Percentiles rank a stretch among this genome's conserved stretches.
These are phyloP conservation scores for Zygnema cylindricum DNA, from an alignment of 139 green algal genomes.

Conservation along the genomic window DNA sequence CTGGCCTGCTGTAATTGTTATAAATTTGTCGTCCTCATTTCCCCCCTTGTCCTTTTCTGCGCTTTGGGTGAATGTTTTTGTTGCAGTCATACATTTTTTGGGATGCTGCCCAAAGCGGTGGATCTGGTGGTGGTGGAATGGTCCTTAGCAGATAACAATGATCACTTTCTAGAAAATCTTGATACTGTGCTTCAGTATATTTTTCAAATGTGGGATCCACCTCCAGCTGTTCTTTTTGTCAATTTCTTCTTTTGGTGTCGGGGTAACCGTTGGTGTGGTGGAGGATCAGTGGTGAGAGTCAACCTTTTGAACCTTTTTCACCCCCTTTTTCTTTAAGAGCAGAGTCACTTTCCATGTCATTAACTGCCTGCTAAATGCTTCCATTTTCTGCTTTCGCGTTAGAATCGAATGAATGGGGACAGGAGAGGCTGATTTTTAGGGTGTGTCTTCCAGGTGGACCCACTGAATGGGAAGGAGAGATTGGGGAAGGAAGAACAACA, in stretches of 20 bases:
- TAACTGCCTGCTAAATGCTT: too few species aligned
- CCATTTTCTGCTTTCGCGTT: too few species aligned
- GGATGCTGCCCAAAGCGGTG: conserved; percentile 9
- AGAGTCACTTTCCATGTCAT: too few species aligned
- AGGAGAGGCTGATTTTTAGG: too few species aligned
- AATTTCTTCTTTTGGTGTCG: conserved; percentile 54
- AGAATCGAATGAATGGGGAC: neutral
- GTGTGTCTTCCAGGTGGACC: conserved; percentile 10
- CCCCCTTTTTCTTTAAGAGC: too few species aligned
- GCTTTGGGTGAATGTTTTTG: neutral
- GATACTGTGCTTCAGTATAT: conserved; percentile 30
- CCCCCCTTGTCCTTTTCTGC: too few species aligned
- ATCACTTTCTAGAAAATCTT: conserved; percentile 9
- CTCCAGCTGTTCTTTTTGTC: conserved; percentile 33
- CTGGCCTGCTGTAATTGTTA: too few species aligned
- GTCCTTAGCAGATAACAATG: conserved; percentile 7
- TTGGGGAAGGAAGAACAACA: conserved; percentile 19
- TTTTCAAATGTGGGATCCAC: conserved; percentile 28
- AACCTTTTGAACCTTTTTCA: neutral
- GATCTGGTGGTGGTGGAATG: conserved; percentile 34
- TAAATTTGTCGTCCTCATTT: too few species aligned
- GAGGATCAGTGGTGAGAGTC: neutral
- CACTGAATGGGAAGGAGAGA: conserved; percentile 16
- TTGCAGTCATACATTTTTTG: conserved; percentile 21
- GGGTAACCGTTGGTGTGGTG: conserved; percentile 38